phyloP scores from a whole-genome alignment of 1,139 yeast species.

The Taphrina populina region DNA sequence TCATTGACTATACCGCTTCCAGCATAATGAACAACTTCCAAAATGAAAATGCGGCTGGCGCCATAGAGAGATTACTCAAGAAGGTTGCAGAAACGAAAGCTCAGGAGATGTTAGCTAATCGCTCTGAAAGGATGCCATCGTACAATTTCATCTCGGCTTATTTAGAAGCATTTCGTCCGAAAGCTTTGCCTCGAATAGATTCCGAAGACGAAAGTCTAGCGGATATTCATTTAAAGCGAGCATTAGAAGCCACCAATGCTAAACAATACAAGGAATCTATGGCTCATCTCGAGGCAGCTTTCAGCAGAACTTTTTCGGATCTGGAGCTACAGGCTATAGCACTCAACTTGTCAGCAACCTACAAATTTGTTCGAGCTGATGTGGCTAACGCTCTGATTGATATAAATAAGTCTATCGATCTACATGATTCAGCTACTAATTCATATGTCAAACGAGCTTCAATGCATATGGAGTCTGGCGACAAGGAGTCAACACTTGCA shows the following conservation, averaged over 20 bases:
- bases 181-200: slow-evolving; percentile 46
- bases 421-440: slow-evolving; percentile 70
- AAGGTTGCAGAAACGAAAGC: slow-evolving; percentile 58
- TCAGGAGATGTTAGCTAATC: slow-evolving; percentile 53
- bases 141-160: slow-evolving; percentile 82
- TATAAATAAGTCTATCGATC: slow-evolving; percentile 62
- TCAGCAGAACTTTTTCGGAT: slow-evolving; percentile 45
- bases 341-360: slow-evolving; percentile 77
- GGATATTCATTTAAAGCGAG: slow-evolving; percentile 63
- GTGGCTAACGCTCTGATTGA: slow-evolving; percentile 60
- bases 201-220: slow-evolving; percentile 57
- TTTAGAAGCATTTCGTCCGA: slow-evolving; percentile 66
- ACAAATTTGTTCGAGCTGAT: slow-evolving; percentile 78
- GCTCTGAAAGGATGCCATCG: slow-evolving; percentile 65
- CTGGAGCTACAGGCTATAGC: slow-evolving; percentile 55
- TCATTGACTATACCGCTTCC: slow-evolving; percentile 83
- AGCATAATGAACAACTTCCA: slow-evolving; percentile 54
- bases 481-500: slow-evolving; percentile 58
- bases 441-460: slow-evolving; percentile 81
- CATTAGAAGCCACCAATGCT: slow-evolving; percentile 60
- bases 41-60: slow-evolving; percentile 72
- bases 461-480: slow-evolving; percentile 73
- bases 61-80: slow-evolving; percentile 82
- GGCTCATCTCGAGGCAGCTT: slow-evolving; percentile 65
- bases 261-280: slow-evolving; percentile 77